phyloP scores from a whole-genome alignment of 371 early-diverging fungal genomes.

The Zancudomyces culisetae region DNA sequence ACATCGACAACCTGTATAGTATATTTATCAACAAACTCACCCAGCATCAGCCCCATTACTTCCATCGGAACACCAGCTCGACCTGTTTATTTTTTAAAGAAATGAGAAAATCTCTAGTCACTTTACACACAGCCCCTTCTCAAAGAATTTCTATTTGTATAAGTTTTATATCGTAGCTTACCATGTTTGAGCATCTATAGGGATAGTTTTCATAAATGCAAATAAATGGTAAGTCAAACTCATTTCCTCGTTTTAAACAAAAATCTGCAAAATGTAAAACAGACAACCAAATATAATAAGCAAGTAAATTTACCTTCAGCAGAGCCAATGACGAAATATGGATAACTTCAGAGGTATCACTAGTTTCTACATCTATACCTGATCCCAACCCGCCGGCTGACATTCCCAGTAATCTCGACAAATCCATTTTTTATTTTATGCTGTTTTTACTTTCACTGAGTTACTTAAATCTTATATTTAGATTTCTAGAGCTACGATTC shows the following conservation, averaged over 20 bases:
- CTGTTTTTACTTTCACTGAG: no score
- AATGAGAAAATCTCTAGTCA: not conserved
- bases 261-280: not conserved
- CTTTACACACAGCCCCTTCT: not conserved
- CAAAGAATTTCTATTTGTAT: no score
- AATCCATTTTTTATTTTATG: no score
- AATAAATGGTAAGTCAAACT: not conserved
- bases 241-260: not conserved
- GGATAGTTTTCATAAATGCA: not conserved
- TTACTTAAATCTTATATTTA: no score
- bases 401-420: not conserved
- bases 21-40: conserved; percentile 99
- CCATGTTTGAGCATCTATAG: conserved; percentile 28
- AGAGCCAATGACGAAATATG: conserved; percentile 98
- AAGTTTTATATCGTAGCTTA: not conserved
- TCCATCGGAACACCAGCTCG: conserved; percentile 99
- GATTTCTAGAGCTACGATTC: no score
- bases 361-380: conserved; percentile 7
- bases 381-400: not conserved
- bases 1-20: conserved; percentile 99
- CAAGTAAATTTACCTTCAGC: conserved; percentile 52
- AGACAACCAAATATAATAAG: no score
- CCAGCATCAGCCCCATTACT: conserved; percentile 99
- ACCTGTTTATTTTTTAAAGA: conserved; percentile 28
- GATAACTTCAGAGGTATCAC: conserved; percentile 98